phyloP scores from a whole-genome alignment of 2,329 filamentous ascomycete species.

The Fusarium xylarioides region DNA sequence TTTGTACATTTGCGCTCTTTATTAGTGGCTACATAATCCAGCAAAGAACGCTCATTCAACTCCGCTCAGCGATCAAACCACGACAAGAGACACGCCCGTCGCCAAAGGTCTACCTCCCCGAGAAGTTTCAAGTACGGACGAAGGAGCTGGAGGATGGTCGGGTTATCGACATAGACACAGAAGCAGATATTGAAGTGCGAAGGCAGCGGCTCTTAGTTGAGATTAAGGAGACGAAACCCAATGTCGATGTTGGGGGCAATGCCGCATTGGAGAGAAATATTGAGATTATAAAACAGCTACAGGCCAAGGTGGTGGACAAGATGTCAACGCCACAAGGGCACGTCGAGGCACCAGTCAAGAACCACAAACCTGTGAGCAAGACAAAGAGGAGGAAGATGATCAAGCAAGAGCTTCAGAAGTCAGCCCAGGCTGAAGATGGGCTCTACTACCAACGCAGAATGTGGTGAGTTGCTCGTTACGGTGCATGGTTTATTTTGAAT shows the following conservation, averaged over 20 bases:
- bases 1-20: slow-evolving; percentile 85
- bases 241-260: slow-evolving; percentile 28
- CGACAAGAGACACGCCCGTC: slow-evolving; percentile 50
- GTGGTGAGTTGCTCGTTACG: slow-evolving; percentile 50
- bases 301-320: slow-evolving; percentile 46
- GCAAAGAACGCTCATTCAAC: slow-evolving; percentile 81
- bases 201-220: slow-evolving; percentile 47
- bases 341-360: slow-evolving; percentile 50
- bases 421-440: slow-evolving; percentile 57
- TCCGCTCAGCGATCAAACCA: slow-evolving; percentile 75
- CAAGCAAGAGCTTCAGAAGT: slow-evolving; percentile 63
- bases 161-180: slow-evolving; percentile 51
- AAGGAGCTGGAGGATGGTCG: slow-evolving; percentile 59
- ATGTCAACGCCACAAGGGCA: slow-evolving; percentile 46
- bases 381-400: slow-evolving; percentile 66
- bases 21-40: slow-evolving; percentile 88
- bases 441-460: slow-evolving; percentile 65
- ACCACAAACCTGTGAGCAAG: slow-evolving; percentile 58
- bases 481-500: not conserved
- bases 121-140: slow-evolving; percentile 57
- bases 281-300: slow-evolving; percentile 46
- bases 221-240: slow-evolving; percentile 46
- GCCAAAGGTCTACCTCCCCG: slow-evolving; percentile 61
- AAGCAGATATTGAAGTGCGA: slow-evolving; percentile 44
- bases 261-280: slow-evolving; percentile 40